These are phyloP conservation scores for Aspergillus homomorphus DNA, from an alignment of 495 filamentous ascomycete genomes.

Conservation along the genomic window DNA sequence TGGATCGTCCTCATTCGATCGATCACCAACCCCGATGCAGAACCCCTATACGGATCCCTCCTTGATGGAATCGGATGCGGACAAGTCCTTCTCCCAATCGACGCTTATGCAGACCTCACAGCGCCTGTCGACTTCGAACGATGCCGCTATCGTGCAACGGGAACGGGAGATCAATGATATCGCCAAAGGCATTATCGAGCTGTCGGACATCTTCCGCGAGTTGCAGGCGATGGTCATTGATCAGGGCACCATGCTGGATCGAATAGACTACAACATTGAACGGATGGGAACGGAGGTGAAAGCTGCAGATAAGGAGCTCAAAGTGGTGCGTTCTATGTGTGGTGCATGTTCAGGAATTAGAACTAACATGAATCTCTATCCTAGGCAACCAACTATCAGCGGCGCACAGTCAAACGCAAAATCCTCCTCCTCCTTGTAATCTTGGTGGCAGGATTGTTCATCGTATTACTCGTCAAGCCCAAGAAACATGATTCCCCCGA, in stretches of 20 bases:
- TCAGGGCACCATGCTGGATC: conserved; percentile 94
- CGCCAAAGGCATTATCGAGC: conserved; percentile 93
- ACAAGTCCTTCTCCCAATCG: conserved; percentile 87
- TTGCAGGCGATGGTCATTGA: conserved; percentile 96
- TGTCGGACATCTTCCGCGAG: conserved; percentile 94
- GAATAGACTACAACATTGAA: conserved; percentile 98
- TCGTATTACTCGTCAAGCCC: conserved; percentile 81
- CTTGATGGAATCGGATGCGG: conserved; percentile 82
- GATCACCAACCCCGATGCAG: conserved; percentile 61
- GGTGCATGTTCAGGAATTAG: not conserved
- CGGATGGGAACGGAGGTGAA: conserved; percentile 87
- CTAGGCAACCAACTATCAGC: conserved; percentile 80
- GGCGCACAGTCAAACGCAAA: conserved; percentile 83
- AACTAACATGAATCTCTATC: conserved; percentile 5
- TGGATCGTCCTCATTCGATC: conserved; percentile 57
- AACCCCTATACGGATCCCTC: conserved; percentile 75
- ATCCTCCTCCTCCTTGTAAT: conserved; percentile 82
- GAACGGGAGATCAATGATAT: conserved; percentile 98
- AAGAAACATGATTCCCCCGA: conserved; percentile 46
- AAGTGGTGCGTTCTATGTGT: conserved; percentile 53
- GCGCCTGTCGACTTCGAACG: conserved; percentile 69
- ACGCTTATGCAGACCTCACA: conserved; percentile 74
- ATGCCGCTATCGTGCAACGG: conserved; percentile 81
- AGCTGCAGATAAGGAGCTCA: conserved; percentile 86
- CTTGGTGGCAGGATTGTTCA: conserved; percentile 79